These are phyloP conservation scores for Leccinum boreale DNA, from an alignment of 768 basidiomycete species.

Conservation along the genomic window DNA sequence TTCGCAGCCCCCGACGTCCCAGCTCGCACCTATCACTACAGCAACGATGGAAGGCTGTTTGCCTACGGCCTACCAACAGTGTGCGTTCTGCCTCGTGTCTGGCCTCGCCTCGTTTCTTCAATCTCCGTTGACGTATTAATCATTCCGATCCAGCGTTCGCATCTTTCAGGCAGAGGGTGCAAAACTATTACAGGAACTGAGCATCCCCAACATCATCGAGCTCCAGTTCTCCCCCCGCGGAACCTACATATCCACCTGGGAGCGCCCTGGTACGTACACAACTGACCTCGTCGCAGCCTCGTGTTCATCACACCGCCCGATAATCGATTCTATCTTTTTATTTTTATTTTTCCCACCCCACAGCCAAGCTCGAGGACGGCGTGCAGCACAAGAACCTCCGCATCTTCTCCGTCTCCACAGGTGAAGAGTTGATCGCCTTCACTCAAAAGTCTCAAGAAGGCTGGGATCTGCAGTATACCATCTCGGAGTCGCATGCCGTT, in stretches of 20 bases:
- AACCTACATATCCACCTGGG: constrained; percentile 93
- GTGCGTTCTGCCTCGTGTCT: constrained; percentile 44
- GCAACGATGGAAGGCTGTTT: constrained; percentile 81
- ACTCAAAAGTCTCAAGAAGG: constrained; percentile 88
- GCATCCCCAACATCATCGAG: constrained; percentile 74
- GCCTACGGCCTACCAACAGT: constrained; percentile 75
- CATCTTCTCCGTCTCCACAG: constrained; percentile 82
- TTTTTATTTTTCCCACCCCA: constrained; percentile 4
- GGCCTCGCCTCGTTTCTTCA: constrained; percentile 3
- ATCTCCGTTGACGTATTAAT: constrained; percentile 13
- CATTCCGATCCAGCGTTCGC: constrained; percentile 50
- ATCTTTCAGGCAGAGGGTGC: constrained; percentile 74
- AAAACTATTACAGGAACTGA: constrained; percentile 71
- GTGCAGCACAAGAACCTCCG: constrained; percentile 91
- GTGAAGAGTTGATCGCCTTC: constrained; percentile 84
- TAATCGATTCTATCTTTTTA: constrained; percentile 13
- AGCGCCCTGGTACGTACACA: constrained; percentile 64
- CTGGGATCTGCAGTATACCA: constrained; percentile 91
- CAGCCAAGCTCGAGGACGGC: constrained; percentile 86
- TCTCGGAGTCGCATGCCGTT: constrained; percentile 83
- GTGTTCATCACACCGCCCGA: constrained; percentile 16
- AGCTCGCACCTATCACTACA: constrained; percentile 77
- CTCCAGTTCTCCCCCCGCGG: constrained; percentile 91
- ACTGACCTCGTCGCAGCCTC: constrained; percentile 16
- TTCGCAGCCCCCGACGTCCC: constrained; percentile 68